phyloP scores from a whole-genome alignment of 192 early-diverging fungal genomes.

The Chytriomyces sp. region DNA sequence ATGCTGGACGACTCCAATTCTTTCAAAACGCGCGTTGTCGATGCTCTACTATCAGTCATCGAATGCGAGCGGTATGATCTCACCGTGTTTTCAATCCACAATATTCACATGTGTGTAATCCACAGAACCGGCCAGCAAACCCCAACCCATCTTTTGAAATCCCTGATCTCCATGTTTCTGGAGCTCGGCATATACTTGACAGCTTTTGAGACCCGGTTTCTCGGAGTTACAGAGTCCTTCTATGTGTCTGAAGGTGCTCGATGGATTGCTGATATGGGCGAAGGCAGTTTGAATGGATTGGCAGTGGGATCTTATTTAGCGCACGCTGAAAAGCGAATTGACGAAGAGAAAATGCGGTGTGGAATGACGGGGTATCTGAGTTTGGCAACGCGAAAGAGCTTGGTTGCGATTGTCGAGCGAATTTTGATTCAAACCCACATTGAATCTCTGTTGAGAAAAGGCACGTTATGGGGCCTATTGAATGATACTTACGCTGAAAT shows the following conservation, averaged over 20 bases:
- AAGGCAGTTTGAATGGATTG: neutral
- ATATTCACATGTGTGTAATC: neutral
- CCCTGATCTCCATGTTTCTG: slow-evolving; percentile 26
- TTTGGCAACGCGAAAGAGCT: slow-evolving; percentile 63
- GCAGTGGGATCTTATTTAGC: slow-evolving; percentile 66
- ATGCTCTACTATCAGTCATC: neutral
- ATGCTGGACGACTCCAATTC: no score
- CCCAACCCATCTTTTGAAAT: slow-evolving; percentile 13
- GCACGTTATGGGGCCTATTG: no score
- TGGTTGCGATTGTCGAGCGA: slow-evolving; percentile 67
- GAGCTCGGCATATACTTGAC: slow-evolving; percentile 24
- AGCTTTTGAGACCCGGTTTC: slow-evolving; percentile 11
- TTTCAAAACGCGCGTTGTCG: slow-evolving; percentile 32
- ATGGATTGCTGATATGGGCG: neutral
- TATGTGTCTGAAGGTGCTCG: neutral
- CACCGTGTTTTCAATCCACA: neutral
- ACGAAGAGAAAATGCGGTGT: slow-evolving; percentile 70
- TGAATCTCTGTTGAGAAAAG: slow-evolving; percentile 70
- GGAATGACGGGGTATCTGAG: slow-evolving; percentile 63
- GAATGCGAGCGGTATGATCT: no score
- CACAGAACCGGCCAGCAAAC: slow-evolving; percentile 21
- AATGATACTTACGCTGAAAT: no score
- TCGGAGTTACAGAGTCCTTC: slow-evolving; percentile 19
- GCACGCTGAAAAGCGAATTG: slow-evolving; percentile 73
- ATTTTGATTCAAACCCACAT: slow-evolving; percentile 75